A percentile compares a stretch with the other conserved stretches of the same genome.
These are phyloP conservation scores for Lachnellula hyalina DNA, from an alignment of 2,329 filamentous ascomycete genomes.

Conservation along the genomic window DNA sequence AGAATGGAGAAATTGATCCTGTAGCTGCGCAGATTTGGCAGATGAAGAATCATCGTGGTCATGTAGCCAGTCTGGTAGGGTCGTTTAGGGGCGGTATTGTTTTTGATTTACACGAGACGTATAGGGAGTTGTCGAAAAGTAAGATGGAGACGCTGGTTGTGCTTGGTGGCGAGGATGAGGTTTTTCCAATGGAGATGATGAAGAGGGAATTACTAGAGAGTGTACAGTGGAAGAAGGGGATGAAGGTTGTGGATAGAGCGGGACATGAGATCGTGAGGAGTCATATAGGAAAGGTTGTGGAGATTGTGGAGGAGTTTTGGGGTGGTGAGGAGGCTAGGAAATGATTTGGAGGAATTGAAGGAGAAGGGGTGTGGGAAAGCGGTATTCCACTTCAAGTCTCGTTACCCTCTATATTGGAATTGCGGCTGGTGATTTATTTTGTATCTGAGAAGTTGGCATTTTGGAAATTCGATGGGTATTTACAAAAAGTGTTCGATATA, in stretches of 20 bases:
- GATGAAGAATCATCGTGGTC: not conserved
- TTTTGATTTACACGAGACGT: not conserved
- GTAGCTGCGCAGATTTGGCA: slow-evolving; percentile 43
- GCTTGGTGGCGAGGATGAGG: not conserved
- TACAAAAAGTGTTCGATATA: too few relatives aligned
- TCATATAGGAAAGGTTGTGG: not conserved
- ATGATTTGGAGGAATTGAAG: not conserved
- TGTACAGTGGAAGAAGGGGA: not conserved
- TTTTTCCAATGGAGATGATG: not conserved
- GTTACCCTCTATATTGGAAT: not conserved
- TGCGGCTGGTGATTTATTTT: not conserved
- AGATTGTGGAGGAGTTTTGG: not conserved
- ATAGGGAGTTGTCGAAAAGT: not conserved
- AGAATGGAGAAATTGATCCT: slow-evolving; percentile 40
- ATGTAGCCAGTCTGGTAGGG: not conserved
- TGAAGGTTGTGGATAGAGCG: not conserved
- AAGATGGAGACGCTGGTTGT: not conserved
- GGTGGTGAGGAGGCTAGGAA: not conserved
- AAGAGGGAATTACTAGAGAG: not conserved
- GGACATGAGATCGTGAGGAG: not conserved
- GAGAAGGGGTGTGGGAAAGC: not conserved
- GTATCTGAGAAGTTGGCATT: too few relatives aligned
- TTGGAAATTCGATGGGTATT: too few relatives aligned
- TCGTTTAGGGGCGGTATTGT: not conserved
- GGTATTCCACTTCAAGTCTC: too few relatives aligned